Evolutionary conservation across 768 basidiomycete genomes (phyloP).

Genomic region (Asterophora lycoperdoides): DNA sequence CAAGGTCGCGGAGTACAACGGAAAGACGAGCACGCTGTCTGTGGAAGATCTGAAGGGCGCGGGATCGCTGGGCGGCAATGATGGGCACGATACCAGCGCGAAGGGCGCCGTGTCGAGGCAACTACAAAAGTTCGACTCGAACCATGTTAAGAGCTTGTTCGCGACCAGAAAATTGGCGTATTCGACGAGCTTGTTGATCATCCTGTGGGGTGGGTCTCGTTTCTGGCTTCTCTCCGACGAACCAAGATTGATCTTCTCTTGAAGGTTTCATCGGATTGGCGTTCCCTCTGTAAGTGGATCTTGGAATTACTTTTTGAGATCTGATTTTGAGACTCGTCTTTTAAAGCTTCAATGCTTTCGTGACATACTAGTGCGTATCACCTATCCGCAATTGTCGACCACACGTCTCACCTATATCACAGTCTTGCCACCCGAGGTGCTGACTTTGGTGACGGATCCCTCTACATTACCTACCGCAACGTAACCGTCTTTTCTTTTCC

Average conservation of each 20-base stretch:
- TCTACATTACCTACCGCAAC: slow-evolving; percentile 73
- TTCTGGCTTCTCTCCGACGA: neutral
- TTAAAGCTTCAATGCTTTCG: slow-evolving; percentile 45
- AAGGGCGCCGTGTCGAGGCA: slow-evolving; percentile 31
- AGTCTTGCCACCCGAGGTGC: slow-evolving; percentile 66
- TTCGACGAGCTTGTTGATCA: slow-evolving; percentile 60
- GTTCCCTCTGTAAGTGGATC: slow-evolving; percentile 62
- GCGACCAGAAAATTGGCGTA: slow-evolving; percentile 58
- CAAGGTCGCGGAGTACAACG: slow-evolving; percentile 58
- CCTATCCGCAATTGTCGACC: neutral
- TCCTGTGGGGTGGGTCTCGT: slow-evolving; percentile 39
- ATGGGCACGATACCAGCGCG: slow-evolving; percentile 9
- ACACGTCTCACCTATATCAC: neutral
- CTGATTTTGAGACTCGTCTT: neutral
- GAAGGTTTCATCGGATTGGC: slow-evolving; percentile 73
- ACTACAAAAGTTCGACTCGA: slow-evolving; percentile 29
- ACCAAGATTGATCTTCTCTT: neutral
- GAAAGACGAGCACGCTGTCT: slow-evolving; percentile 42
- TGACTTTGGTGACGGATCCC: slow-evolving; percentile 62
- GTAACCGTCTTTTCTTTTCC: slow-evolving; percentile 27
- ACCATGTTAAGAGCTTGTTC: slow-evolving; percentile 59
- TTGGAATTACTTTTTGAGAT: slow-evolving; percentile 20
- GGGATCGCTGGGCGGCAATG: slow-evolving; percentile 14
- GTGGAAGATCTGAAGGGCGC: slow-evolving; percentile 43
- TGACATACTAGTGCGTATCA: slow-evolving; percentile 46